phyloP scores from a whole-genome alignment of 306 rosid genomes.

The Mimosa pudica region DNA sequence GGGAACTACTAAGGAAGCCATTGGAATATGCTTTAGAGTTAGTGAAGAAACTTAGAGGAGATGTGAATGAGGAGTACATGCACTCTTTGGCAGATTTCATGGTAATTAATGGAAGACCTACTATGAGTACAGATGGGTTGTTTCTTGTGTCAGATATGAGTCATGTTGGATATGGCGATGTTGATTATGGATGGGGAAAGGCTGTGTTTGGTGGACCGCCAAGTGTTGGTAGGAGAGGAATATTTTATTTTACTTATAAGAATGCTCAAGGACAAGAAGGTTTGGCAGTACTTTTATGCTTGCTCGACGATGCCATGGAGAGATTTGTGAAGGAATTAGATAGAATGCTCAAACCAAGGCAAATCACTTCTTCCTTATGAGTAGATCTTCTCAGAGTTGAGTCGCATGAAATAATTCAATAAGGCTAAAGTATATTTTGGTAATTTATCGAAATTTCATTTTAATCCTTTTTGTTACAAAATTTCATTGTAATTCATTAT shows the following conservation, averaged over 20 bases:
- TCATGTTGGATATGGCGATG: neutral
- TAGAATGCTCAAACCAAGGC: neutral
- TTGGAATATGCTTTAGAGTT: neutral
- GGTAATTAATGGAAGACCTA: neutral
- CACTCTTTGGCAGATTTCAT: neutral
- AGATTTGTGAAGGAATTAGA: neutral
- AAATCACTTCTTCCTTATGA: too few species aligned
- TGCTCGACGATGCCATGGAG: neutral
- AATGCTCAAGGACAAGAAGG: neutral
- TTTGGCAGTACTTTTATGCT: neutral
- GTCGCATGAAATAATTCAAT: neutral
- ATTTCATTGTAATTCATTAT: too few species aligned
- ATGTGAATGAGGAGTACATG: neutral
- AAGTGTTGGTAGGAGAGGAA: neutral
- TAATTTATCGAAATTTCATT: too few species aligned
- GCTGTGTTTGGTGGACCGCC: neutral
- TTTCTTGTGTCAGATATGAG: neutral
- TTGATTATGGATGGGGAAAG: constrained; percentile 4
- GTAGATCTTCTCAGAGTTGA: neutral
- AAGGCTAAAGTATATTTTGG: too few species aligned
- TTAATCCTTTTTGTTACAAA: too few species aligned
- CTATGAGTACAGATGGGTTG: too few species aligned
- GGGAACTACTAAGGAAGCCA: neutral
- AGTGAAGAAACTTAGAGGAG: neutral
- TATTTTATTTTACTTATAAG: neutral